These are phyloP conservation scores for Penicillium paxilli DNA, from an alignment of 495 filamentous ascomycete genomes.

Conservation along the genomic window DNA sequence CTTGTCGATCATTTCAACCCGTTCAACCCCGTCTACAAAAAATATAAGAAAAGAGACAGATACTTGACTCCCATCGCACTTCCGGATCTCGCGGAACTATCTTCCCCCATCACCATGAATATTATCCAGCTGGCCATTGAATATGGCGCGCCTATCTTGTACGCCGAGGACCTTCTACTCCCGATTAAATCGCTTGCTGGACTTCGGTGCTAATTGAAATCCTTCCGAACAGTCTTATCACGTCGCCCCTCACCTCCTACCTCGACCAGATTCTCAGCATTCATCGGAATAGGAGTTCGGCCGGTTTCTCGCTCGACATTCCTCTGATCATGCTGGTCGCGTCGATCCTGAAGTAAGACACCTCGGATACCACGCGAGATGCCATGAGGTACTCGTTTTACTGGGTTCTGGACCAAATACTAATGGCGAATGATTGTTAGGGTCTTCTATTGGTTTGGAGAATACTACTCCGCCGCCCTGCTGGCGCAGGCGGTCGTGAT, in stretches of 20 bases:
- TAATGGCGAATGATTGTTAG: too few relatives aligned
- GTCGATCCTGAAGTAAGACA: slow-evolving; percentile 78
- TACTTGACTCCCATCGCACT: background rate
- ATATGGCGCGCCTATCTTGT: slow-evolving; percentile 51
- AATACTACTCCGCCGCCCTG: slow-evolving; percentile 75
- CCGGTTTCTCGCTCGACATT: slow-evolving; percentile 88
- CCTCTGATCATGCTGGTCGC: slow-evolving; percentile 97
- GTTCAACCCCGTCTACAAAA: background rate
- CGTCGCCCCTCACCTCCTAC: slow-evolving; percentile 85
- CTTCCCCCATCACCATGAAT: slow-evolving; percentile 36
- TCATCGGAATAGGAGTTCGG: slow-evolving; percentile 74
- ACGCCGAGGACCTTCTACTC: slow-evolving; percentile 10
- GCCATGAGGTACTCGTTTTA: too few relatives aligned
- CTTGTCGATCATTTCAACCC: background rate
- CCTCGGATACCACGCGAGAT: background rate
- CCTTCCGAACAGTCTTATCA: slow-evolving; percentile 55
- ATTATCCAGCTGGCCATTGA: slow-evolving; percentile 41
- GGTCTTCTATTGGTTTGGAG: slow-evolving; percentile 93
- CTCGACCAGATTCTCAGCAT: slow-evolving; percentile 91
- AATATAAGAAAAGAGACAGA: too few relatives aligned
- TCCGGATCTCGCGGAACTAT: slow-evolving; percentile 5
- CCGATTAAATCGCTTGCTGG: background rate
- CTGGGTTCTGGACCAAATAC: too few relatives aligned
- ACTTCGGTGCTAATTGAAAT: slow-evolving; percentile 7
- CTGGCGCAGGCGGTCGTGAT: slow-evolving; percentile 86